Evolutionary conservation across 495 filamentous ascomycete genomes (phyloP), one percentile per base, ranked within the genome.

Genomic region (Xylaria telfairii): DNA sequence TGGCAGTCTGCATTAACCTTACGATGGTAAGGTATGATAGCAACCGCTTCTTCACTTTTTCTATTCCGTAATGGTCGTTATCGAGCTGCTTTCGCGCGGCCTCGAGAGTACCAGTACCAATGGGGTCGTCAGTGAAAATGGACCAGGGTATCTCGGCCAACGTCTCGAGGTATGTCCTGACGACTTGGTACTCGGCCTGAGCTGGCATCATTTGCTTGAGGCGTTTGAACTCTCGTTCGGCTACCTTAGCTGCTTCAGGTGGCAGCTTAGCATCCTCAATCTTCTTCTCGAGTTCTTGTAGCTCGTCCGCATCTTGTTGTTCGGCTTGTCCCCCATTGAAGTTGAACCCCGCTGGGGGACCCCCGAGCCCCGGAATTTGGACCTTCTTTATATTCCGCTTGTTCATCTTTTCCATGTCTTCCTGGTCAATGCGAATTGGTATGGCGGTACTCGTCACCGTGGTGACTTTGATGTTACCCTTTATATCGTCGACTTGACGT

Each of bases 21-120:
- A 99, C 85, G 32, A 99, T 96, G 19, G 96, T 97, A 21, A 99
- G 87, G 77, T 99, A 99, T 77, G 98, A 97, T 7, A 98, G 83
- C 21, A 99, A 81, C 54, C 96, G 86, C 86, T 97, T 98, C 87
- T 99, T 99, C 74, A 98, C 96, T 81, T 96, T 96, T 73, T 98
- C 93, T 26, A 99, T 84, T 4, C 96, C 96, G 72, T 98, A 98
- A 77, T 99, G 96, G 79, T 98, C 96, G 65, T 96, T 90, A 76
- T 99, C 93, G 32, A 99, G 85, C 79, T 98, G 95, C 82, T 96
- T 91, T 51, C 95, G 87, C 41, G 96, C 96, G 71, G 84, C 85
- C 65, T 86, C 83, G 68, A 99, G 79, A 1, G 94, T 98, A 21
- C 92, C 90, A 4, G 86, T 86, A n/a, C 93, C 93, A 21, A 99